Base-by-base conservation (phyloP, 148 eudicot species). In the Pharnaceum exiguum region DNA sequence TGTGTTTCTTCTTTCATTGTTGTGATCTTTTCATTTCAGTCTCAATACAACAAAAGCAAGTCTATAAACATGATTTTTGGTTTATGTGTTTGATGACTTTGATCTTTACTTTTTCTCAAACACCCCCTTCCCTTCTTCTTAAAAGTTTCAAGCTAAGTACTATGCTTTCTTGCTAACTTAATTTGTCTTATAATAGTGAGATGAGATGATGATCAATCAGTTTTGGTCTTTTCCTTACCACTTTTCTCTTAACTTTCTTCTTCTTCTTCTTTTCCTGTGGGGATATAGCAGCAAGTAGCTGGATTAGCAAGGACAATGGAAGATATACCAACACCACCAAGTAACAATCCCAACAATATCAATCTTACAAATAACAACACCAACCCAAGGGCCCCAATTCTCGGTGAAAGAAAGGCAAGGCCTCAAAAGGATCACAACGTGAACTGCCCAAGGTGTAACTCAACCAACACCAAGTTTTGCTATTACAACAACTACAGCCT, bases 401-500 rank as follows among this genome's bases (percentile, higher is more conserved):
- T 46, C 56, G 62, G 39, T 30, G 71, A 73, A 70, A 83, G 75
- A 46, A 78, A 63, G 63, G 70, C 67, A 66, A 79, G 82, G 64
- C 84, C 89, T 12, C 80, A 80, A 63, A 83, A 80, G 49, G 95
- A 86, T 8, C 76, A 83, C 58, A 81, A 65, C 56, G 5, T 83
- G 53, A 86, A 80, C 24, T 87, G 95, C 36, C 95, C 95, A 44
- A 81, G 95, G 35, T 87, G 95, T 49, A 69, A 81, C 37, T 83
- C 90, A 9, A 81, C 81, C 38, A 81, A 83, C 81, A 83, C 90
- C 32, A 83, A 87, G 69, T 83, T 87, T 62, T 86, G 95, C 63
- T 86, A 86, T 71, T 86, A 81, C 89, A 86, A 86, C 83, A 86
- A 86, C 52, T 86, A 86, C 53, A 80, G 87, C 50, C 80, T 86